Percentiles rank a stretch among this genome's conserved stretches.
These are phyloP conservation scores for Brettanomyces bruxellensis DNA, from an alignment of 805 yeast species.

Conservation along the genomic window DNA sequence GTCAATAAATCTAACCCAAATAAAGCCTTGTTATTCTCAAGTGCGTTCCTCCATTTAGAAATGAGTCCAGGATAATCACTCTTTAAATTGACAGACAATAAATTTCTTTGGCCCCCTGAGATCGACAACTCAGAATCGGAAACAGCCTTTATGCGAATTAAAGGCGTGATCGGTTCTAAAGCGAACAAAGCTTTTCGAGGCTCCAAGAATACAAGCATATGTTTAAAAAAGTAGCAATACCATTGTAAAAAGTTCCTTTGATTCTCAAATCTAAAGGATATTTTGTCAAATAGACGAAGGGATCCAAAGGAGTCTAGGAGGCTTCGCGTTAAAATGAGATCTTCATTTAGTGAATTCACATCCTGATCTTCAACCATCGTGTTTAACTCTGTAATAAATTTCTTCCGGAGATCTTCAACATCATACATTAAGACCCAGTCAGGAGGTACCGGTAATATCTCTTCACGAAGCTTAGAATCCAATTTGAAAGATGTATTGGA, in stretches of 20 bases:
- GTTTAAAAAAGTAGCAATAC: constrained; percentile 23
- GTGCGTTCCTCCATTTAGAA: constrained; percentile 25
- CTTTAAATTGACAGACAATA: too few species aligned
- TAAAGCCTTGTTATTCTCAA: constrained; percentile 13
- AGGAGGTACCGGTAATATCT: too few species aligned
- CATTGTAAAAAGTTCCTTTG: constrained; percentile 5
- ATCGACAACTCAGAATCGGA: neutral
- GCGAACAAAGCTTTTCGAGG: constrained; percentile 3
- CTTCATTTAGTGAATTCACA: neutral
- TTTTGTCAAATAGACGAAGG: constrained; percentile 22
- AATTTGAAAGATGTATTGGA: too few species aligned
- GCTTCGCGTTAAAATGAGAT: constrained; percentile 7
- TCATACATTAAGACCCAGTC: constrained; percentile 12
- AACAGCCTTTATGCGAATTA: constrained; percentile 9
- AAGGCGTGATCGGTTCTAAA: constrained; percentile 9
- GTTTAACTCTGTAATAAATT: constrained; percentile 15
- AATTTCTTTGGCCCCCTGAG: too few species aligned
- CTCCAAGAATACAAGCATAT: constrained; percentile 15
- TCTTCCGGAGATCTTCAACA: constrained; percentile 11
- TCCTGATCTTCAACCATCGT: constrained; percentile 7
- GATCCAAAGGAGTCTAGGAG: constrained; percentile 20
- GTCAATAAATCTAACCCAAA: constrained; percentile 19
- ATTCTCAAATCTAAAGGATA: constrained; percentile 7
- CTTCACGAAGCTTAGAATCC: too few species aligned
- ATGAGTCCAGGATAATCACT: constrained; percentile 4